Percentiles rank a stretch among this genome's conserved stretches.
Conservation (phyloP, 352 stramenopile species). For the Pythium vanterpoolii region DNA sequence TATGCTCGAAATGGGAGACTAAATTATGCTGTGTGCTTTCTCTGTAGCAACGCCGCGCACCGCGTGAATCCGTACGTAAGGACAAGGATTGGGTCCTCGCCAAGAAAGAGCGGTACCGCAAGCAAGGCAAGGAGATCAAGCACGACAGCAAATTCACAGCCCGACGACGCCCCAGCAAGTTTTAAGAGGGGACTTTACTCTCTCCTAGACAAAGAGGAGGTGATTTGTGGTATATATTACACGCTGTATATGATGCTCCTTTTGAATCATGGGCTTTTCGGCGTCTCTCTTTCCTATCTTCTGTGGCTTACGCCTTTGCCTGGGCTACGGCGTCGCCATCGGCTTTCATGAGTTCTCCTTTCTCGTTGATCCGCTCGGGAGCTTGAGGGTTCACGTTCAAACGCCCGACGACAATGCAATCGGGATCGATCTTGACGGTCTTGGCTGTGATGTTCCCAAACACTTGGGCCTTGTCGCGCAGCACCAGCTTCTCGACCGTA, state of each 20-base stretch:
- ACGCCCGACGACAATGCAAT: constrained; percentile 78
- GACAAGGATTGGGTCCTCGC: constrained; percentile 95
- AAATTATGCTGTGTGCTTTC: too few relatives aligned
- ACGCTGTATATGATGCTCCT: constrained; percentile 13
- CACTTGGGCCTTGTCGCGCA: constrained; percentile 83
- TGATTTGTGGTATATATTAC: constrained; percentile 60
- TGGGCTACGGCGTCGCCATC: constrained; percentile 20
- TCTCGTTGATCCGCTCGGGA: constrained; percentile 79
- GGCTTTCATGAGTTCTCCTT: constrained; percentile 72
- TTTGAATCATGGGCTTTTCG: too few relatives aligned
- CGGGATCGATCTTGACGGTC: constrained; percentile 86
- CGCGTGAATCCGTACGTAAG: constrained; percentile 58
- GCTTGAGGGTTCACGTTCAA: constrained; percentile 89
- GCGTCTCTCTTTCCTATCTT: constrained; percentile 20
- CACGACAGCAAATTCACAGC: constrained; percentile 98
- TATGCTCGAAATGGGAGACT: too few relatives aligned
- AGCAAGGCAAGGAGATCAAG: constrained; percentile 97
- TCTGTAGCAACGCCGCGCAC: constrained; percentile 46
- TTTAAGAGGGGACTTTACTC: too few relatives aligned
- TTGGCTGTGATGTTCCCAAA: constrained; percentile 90
- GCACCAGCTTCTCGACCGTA: constrained; percentile 75
- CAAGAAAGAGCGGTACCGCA: constrained; percentile 97
- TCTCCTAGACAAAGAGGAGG: too few relatives aligned
- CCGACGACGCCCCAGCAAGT: constrained; percentile 92
- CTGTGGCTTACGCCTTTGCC: constrained; percentile 10